Conservation (phyloP, 1,284 basidiomycete genomes). For the Schizophyllum amplum region DNA sequence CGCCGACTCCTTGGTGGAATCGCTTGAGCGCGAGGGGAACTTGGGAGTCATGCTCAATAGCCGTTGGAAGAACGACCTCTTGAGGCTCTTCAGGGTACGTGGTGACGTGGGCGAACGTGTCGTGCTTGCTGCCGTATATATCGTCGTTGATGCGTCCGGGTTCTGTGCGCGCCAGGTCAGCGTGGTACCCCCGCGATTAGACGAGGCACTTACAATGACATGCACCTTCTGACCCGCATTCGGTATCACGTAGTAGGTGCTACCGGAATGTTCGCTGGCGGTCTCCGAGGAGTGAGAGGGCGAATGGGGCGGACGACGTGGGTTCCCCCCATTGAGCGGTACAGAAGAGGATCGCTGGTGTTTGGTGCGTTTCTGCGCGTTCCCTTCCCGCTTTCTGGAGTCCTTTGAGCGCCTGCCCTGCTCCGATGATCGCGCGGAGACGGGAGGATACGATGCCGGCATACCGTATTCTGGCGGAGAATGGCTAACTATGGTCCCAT, state of each 20-base stretch:
- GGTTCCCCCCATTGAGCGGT: neutral
- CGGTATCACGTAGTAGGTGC: slow-evolving; percentile 67
- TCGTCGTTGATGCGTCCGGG: slow-evolving; percentile 30
- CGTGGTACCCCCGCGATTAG: slow-evolving; percentile 3
- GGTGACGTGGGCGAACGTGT: slow-evolving; percentile 39
- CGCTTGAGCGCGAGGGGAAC: neutral
- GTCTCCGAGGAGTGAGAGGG: slow-evolving; percentile 29
- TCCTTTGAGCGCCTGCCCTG: slow-evolving; percentile 14
- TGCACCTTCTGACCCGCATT: slow-evolving; percentile 60
- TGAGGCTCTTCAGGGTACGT: slow-evolving; percentile 25
- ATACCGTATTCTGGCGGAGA: slow-evolving; percentile 36
- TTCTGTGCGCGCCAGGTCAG: slow-evolving; percentile 28
- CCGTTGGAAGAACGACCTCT: slow-evolving; percentile 43
- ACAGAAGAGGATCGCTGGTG: slow-evolving; percentile 16
- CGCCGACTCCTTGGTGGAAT: neutral
- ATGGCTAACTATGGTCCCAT: slow-evolving; percentile 40
- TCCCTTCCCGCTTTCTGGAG: slow-evolving; percentile 8
- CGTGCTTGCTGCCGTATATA: slow-evolving; percentile 42
- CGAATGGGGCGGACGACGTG: neutral
- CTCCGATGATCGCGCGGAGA: slow-evolving; percentile 24
- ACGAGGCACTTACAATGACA: slow-evolving; percentile 48
- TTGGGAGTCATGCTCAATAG: slow-evolving; percentile 24
- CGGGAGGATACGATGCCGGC: slow-evolving; percentile 18
- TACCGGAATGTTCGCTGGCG: slow-evolving; percentile 44
- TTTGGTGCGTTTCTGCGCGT: neutral